phyloP scores from a whole-genome alignment of 1,284 basidiomycete genomes.

The Austroboletus novae-zelandiae region DNA sequence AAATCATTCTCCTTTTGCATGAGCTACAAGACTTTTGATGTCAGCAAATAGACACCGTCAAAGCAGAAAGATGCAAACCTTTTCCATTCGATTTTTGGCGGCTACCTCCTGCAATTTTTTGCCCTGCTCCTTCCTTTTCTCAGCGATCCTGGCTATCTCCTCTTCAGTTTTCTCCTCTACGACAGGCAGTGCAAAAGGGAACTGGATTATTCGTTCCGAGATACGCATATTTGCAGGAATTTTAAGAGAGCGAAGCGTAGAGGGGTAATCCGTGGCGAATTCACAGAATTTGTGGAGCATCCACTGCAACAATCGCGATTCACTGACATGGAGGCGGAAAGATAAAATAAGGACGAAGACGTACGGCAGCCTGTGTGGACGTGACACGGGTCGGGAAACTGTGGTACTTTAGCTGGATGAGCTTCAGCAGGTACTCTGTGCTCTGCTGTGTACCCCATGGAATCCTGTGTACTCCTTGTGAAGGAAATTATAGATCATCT shows the following conservation, averaged over 20 bases:
- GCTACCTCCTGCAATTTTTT: constrained; percentile 89
- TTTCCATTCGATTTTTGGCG: constrained; percentile 83
- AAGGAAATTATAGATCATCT: not conserved
- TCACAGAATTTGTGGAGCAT: constrained; percentile 89
- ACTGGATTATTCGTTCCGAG: constrained; percentile 77
- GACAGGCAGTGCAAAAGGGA: constrained; percentile 72
- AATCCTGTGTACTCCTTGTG: constrained; percentile 52
- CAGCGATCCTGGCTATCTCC: constrained; percentile 75
- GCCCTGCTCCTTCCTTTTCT: constrained; percentile 84
- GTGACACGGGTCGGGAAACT: constrained; percentile 73
- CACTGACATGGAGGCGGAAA: not conserved
- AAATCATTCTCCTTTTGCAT: constrained; percentile 83
- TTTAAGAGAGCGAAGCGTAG: constrained; percentile 62
- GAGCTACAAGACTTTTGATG: constrained; percentile 42
- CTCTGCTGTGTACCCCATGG: constrained; percentile 93
- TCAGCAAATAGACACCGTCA: not conserved
- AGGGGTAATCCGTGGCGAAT: constrained; percentile 78
- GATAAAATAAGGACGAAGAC: constrained; percentile 14
- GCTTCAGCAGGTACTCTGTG: constrained; percentile 87
- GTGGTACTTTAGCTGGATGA: constrained; percentile 88
- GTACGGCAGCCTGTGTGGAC: constrained; percentile 52
- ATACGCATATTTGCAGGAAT: constrained; percentile 56
- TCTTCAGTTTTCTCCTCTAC: constrained; percentile 90
- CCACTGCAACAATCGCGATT: constrained; percentile 51
- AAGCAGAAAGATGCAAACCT: constrained; percentile 45